Evolutionary conservation across 768 basidiomycete genomes (phyloP).

Genomic region (Rickenella mellea): DNA sequence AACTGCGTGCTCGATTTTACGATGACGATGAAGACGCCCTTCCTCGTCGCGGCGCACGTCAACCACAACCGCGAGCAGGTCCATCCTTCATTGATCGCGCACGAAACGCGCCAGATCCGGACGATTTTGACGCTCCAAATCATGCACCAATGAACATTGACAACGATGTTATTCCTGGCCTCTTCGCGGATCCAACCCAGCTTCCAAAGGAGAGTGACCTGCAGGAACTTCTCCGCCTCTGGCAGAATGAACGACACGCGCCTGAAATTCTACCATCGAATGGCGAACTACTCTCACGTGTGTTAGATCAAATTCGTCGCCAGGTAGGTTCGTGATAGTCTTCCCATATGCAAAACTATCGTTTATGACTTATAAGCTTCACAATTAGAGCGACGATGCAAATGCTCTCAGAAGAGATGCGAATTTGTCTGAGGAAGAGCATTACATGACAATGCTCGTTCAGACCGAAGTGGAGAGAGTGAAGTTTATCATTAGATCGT

Average conservation of each 20-base stretch:
- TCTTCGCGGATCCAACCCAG: background rate
- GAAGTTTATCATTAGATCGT: constrained; percentile 86
- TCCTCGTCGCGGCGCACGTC: background rate
- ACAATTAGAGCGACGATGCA: constrained; percentile 72
- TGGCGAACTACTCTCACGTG: constrained; percentile 50
- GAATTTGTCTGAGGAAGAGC: constrained; percentile 83
- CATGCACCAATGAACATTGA: background rate
- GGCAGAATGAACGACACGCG: constrained; percentile 79
- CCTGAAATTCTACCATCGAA: constrained; percentile 73
- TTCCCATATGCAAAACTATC: background rate
- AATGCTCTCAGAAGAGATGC: constrained; percentile 65
- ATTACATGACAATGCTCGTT: constrained; percentile 85
- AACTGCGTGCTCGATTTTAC: background rate
- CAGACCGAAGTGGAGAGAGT: constrained; percentile 93
- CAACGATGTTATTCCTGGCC: background rate
- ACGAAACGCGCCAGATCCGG: constrained; percentile 25
- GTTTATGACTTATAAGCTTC: background rate
- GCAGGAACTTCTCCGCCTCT: constrained; percentile 65
- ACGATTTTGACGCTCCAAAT: constrained; percentile 18
- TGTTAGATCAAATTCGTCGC: constrained; percentile 71
- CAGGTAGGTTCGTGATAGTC: constrained; percentile 49
- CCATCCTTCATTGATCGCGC: constrained; percentile 24
- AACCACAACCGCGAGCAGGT: background rate
- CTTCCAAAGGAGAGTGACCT: constrained; percentile 37
- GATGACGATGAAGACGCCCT: background rate